Evolutionary conservation across 2,329 filamentous ascomycete genomes (phyloP), one percentile per base, ranked within the genome.

Genomic region (Claviceps humidiphila): DNA sequence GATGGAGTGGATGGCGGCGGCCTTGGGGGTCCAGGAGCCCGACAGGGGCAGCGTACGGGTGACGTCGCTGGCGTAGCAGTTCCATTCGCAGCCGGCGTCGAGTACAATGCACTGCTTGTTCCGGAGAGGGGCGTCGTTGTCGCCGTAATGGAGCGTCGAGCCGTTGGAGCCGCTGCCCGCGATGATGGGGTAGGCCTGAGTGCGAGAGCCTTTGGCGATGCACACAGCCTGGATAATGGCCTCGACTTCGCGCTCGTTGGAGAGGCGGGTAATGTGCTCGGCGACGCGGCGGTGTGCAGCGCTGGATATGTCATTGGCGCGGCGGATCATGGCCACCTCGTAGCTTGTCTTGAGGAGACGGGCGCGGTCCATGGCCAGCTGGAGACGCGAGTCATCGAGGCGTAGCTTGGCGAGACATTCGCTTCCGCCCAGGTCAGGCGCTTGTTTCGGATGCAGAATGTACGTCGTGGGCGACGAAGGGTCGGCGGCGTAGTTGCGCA

Each of bases 131-230:
- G 85, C 77, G 61, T 94, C 76, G 64, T 98, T 97, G 51, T 77
- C 80, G 44, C 79, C 77, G 66, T 98, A 98, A 68, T 98, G 93
- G 42, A 97, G 73, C 0, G 87, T 90, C 14, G 85, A 82, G 5
- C 86, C 89, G 62, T 93, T 93, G n/a, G 74, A 64, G 1, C 91
- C 91, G 1, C 85, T 81, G 2, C 87, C 91, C 46, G 87, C 88
- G 59, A 98, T 96, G n/a, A 89, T 79, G 47, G 84, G 80, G 64
- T 98, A 98, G 0, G 91, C 83, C 71, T 95, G 87, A 49, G 80
- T 73, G 57, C 85, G 85, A 3, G 87, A 85, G 56, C 85, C 86
- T 50, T 77, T 74, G 7, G 83, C 76, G 49, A 87, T 81, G 64
- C 89, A 95, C 22, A 79, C 78, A 38, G 80, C 76, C 24, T 84